A percentile compares a stretch with the other conserved stretches of the same genome.
Evolutionary conservation across 2,329 filamentous ascomycete species (phyloP).

Genomic region (Aspergillus tamarii): DNA sequence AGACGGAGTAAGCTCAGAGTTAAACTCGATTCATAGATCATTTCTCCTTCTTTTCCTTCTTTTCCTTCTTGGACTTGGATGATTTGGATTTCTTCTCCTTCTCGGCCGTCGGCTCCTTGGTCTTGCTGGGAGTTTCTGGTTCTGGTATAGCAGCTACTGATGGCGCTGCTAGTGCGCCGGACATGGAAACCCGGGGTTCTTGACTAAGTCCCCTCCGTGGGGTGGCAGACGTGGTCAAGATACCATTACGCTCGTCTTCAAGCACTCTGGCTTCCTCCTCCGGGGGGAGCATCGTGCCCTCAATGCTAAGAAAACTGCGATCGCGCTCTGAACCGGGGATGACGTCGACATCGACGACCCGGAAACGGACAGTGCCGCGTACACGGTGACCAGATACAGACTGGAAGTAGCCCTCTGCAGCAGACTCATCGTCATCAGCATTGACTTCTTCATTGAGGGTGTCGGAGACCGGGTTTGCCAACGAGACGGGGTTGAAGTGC

Average conservation of each 20-base stretch:
- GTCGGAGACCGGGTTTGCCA: slow-evolving; percentile 33
- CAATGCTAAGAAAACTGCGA: slow-evolving; percentile 79
- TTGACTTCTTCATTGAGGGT: slow-evolving; percentile 29
- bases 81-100: slow-evolving; percentile 29
- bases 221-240: slow-evolving; percentile 37
- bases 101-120: slow-evolving; percentile 21
- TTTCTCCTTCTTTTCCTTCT: slow-evolving; percentile 26
- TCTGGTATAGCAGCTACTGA: slow-evolving; percentile 15
- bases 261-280: slow-evolving; percentile 67
- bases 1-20: not conserved
- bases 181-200: slow-evolving; percentile 21
- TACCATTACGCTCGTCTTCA: slow-evolving; percentile 53
- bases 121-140: slow-evolving; percentile 17
- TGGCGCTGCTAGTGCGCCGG: slow-evolving; percentile 25
- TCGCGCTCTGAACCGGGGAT: slow-evolving; percentile 69
- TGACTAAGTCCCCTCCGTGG: slow-evolving; percentile 18
- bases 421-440: slow-evolving; percentile 54
- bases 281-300: slow-evolving; percentile 79
- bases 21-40: slow-evolving; percentile 5
- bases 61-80: slow-evolving; percentile 29
- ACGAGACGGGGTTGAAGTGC: slow-evolving; percentile 41
- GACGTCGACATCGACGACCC: slow-evolving; percentile 79
- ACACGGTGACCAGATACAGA: slow-evolving; percentile 71
- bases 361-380: slow-evolving; percentile 71
- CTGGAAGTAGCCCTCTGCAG: slow-evolving; percentile 73